Conservation (phyloP, 1,284 basidiomycete species). For the Bjerkandera adusta region DNA sequence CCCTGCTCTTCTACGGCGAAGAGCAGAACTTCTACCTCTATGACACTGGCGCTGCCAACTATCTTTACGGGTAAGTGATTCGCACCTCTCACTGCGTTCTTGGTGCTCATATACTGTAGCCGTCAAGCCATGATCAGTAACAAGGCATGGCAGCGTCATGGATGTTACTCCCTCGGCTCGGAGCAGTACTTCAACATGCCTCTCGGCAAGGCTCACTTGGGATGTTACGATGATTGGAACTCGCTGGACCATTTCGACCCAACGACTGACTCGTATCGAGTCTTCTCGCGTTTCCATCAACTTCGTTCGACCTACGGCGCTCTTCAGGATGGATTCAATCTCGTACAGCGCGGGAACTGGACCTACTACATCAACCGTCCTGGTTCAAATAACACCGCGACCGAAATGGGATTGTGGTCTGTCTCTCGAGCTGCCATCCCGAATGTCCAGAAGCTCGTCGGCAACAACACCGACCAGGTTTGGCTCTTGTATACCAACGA, state of each 20-base stretch:
- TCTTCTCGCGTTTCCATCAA: constrained; percentile 71
- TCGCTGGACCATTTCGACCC: constrained; percentile 92
- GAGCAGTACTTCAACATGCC: constrained; percentile 90
- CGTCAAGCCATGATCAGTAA: constrained; percentile 88
- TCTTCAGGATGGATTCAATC: constrained; percentile 82
- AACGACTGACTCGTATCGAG: constrained; percentile 70
- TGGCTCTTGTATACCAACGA: constrained; percentile 87
- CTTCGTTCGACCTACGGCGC: constrained; percentile 68
- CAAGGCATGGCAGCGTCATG: constrained; percentile 87
- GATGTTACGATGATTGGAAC: constrained; percentile 87
- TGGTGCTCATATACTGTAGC: constrained; percentile 36
- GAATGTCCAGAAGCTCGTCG: constrained; percentile 52
- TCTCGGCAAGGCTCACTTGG: constrained; percentile 71
- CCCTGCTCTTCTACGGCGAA: constrained; percentile 86
- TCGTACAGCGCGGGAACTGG: constrained; percentile 81
- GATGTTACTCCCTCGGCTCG: constrained; percentile 87
- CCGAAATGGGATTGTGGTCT: constrained; percentile 88
- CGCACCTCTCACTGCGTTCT: neutral
- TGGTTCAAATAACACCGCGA: constrained; percentile 76
- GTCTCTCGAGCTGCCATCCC: constrained; percentile 64
- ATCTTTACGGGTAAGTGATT: constrained; percentile 81
- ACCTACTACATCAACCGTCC: constrained; percentile 75
- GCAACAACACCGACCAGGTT: constrained; percentile 61
- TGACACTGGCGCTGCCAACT: constrained; percentile 83
- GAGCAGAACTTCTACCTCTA: constrained; percentile 85